Evolutionary conservation across 2,329 filamentous ascomycete genomes (phyloP).

Genomic region (Beauveria brongniartii): DNA sequence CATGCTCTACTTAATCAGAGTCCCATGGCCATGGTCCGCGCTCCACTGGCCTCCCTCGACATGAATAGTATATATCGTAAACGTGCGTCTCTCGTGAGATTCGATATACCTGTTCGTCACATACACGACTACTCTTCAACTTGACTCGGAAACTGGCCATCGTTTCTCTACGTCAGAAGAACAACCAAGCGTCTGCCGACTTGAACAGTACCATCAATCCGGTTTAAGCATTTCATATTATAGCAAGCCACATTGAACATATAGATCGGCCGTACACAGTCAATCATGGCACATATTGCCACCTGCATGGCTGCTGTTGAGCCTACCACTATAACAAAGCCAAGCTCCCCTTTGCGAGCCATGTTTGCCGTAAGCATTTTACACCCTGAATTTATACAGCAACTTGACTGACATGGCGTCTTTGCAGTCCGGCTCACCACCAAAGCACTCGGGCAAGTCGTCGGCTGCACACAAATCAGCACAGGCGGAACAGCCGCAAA

Average conservation of each 20-base stretch:
- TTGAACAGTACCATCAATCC: background rate
- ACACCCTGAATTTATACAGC: slow-evolving; percentile 11
- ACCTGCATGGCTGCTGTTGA: slow-evolving; percentile 46
- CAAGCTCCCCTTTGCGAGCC: slow-evolving; percentile 36
- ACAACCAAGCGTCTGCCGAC: background rate
- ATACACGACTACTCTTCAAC: background rate
- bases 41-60: slow-evolving; percentile 4
- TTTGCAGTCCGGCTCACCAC: slow-evolving; percentile 10
- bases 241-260: background rate
- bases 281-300: slow-evolving; percentile 54
- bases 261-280: background rate
- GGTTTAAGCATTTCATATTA: background rate
- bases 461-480: slow-evolving; percentile 52
- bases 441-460: slow-evolving; percentile 31
- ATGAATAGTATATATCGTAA: slow-evolving; percentile 10
- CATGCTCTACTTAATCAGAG: slow-evolving; percentile 4
- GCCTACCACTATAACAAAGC: slow-evolving; percentile 43
- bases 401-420: slow-evolving; percentile 9
- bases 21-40: slow-evolving; percentile 7
- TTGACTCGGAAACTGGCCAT: background rate
- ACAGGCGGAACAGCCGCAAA: slow-evolving; percentile 41
- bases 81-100: slow-evolving; percentile 5
- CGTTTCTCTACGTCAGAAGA: background rate
- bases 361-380: slow-evolving; percentile 35
- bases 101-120: background rate